A percentile compares a stretch with the other conserved stretches of the same genome.
Conservation (phyloP, 2,329 filamentous ascomycete genomes). For the Ophiostoma piceae region DNA sequence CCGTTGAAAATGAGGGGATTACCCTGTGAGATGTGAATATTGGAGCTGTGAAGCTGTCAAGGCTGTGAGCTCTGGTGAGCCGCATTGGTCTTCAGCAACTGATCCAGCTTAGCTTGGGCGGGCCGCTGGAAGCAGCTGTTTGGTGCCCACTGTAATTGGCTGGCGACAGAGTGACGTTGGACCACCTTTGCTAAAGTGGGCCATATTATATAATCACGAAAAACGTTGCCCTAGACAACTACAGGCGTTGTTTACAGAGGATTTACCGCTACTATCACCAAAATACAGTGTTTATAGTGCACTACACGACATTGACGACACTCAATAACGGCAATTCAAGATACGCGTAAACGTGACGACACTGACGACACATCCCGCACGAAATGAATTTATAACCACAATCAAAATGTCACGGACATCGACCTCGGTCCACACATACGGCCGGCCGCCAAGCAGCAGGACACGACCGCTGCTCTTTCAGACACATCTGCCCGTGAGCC, state of each 20-base stretch:
- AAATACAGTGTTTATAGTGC: slow-evolving; percentile 12
- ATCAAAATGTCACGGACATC: slow-evolving; percentile 42
- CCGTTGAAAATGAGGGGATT: background rate
- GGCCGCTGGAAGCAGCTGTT: background rate
- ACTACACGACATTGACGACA: background rate
- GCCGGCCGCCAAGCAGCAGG: slow-evolving; percentile 39
- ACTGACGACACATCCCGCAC: background rate
- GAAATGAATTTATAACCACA: slow-evolving; percentile 17
- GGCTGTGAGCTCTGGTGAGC: background rate
- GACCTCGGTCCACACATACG: slow-evolving; percentile 44
- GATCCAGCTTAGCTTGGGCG: background rate
- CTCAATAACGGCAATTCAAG: background rate
- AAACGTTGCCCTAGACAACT: slow-evolving; percentile 7
- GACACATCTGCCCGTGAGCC: slow-evolving; percentile 48
- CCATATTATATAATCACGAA: background rate
- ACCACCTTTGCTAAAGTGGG: background rate
- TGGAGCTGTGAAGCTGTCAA: background rate
- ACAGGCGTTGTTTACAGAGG: background rate
- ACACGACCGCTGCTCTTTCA: slow-evolving; percentile 47
- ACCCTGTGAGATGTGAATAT: background rate
- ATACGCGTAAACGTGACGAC: background rate
- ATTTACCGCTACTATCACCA: background rate
- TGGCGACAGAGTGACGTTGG: background rate
- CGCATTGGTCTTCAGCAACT: background rate
- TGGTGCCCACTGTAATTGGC: background rate